Evolutionary conservation across 805 yeast genomes (phyloP).

Genomic region (Metschnikowia gelsemii): DNA sequence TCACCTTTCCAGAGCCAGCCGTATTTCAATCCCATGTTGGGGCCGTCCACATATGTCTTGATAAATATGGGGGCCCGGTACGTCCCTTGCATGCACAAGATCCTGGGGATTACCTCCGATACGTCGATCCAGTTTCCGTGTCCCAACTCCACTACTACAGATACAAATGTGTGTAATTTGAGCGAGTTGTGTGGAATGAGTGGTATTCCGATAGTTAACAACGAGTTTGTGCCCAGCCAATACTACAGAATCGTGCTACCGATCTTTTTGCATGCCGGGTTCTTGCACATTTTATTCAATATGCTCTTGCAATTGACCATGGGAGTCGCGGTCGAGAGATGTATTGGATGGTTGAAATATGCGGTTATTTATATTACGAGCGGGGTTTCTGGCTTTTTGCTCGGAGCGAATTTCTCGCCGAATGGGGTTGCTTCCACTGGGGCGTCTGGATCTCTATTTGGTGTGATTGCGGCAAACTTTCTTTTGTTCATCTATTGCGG

Average conservation of each 20-base stretch:
- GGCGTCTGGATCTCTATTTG: constrained; percentile 71
- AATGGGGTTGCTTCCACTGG: constrained; percentile 67
- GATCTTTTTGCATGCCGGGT: constrained; percentile 71
- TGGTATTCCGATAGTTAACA: constrained; percentile 38
- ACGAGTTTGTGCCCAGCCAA: constrained; percentile 51
- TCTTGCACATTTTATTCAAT: constrained; percentile 65
- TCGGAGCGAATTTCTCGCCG: constrained; percentile 71
- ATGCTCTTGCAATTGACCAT: constrained; percentile 57
- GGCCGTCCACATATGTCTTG: constrained; percentile 66
- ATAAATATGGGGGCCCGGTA: constrained; percentile 72
- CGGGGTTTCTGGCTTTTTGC: constrained; percentile 65
- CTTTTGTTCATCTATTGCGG: constrained; percentile 55
- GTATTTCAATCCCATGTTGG: constrained; percentile 74
- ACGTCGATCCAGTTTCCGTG: constrained; percentile 56
- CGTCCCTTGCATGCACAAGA: constrained; percentile 64
- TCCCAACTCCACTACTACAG: constrained; percentile 58
- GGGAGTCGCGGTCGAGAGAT: constrained; percentile 58
- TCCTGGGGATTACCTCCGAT: constrained; percentile 50
- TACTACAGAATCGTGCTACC: constrained; percentile 73
- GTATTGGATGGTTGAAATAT: constrained; percentile 55
- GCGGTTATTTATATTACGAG: constrained; percentile 55
- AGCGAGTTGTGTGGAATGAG: constrained; percentile 61
- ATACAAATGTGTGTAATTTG: constrained; percentile 56
- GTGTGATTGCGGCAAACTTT: constrained; percentile 62
- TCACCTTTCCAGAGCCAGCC: constrained; percentile 67